phyloP scores from a whole-genome alignment of 164 flowering plant species.

The Protea cynaroides region DNA sequence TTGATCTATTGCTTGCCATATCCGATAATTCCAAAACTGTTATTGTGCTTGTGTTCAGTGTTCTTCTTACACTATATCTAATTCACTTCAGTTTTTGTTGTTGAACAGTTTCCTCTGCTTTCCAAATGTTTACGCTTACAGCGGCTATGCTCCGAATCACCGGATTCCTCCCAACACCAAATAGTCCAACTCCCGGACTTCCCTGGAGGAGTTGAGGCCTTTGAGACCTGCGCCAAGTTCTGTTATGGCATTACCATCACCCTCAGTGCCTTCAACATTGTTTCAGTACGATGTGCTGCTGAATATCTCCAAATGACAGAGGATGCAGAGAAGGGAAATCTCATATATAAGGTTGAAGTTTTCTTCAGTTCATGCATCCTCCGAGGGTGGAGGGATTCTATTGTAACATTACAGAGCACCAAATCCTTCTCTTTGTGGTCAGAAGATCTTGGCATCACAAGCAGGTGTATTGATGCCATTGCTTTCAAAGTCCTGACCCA shows the following conservation, averaged over 20 bases:
- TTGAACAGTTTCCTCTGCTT: conserved; percentile 78
- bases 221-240: conserved; percentile 91
- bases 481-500: conserved; percentile 41
- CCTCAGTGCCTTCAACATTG: conserved; percentile 79
- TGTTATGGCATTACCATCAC: conserved; percentile 95
- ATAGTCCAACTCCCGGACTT: conserved; percentile 70
- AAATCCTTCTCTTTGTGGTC: conserved; percentile 55
- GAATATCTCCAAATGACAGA: conserved; percentile 94
- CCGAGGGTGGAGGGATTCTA: conserved; percentile 88
- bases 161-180: conserved; percentile 47
- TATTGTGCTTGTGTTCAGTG: neutral
- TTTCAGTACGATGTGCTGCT: conserved; percentile 76
- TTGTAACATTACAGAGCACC: conserved; percentile 66
- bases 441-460: conserved; percentile 77
- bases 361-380: conserved; percentile 85
- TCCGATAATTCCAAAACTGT: neutral
- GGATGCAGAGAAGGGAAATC: conserved; percentile 87
- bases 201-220: conserved; percentile 86
- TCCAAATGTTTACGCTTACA: conserved; percentile 78
- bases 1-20: neutral
- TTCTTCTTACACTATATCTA: neutral
- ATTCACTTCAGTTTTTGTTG: no score
- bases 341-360: conserved; percentile 71
- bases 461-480: conserved; percentile 77
- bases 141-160: conserved; percentile 50